Evolutionary conservation across 192 early-diverging fungal genomes (phyloP).

Genomic region (Coemansia sp.): DNA sequence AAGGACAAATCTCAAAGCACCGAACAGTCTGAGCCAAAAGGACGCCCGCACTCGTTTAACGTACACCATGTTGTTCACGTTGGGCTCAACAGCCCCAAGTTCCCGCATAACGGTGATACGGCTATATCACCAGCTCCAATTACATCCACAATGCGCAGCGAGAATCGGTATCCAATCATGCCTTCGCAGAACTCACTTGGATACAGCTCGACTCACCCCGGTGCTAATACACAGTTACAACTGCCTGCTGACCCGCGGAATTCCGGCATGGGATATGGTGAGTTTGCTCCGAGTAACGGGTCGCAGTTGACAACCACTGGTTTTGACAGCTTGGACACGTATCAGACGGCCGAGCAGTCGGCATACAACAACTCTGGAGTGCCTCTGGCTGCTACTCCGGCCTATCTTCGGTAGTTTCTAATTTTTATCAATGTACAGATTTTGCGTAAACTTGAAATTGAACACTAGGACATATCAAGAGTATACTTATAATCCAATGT

Average conservation of each 20-base stretch:
- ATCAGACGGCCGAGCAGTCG: conserved; percentile 44
- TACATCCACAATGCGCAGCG: conserved; percentile 25
- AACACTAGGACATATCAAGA: too few species aligned
- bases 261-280: conserved; percentile 30
- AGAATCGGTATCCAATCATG: conserved; percentile 43
- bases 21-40: conserved; percentile 9
- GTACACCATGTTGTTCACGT: conserved; percentile 44
- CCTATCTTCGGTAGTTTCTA: conserved; percentile 1
- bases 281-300: conserved; percentile 29
- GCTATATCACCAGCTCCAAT: conserved; percentile 13
- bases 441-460: too few species aligned
- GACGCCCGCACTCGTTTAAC: conserved; percentile 42
- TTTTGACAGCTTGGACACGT: conserved; percentile 41
- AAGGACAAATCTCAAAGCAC: not conserved
- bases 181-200: conserved; percentile 9
- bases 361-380: conserved; percentile 10
- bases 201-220: not conserved
- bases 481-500: too few species aligned
- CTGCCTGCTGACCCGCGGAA: not conserved
- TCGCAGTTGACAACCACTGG: conserved; percentile 17
- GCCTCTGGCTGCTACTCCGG: not conserved
- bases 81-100: conserved; percentile 28
- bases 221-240: not conserved
- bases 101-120: conserved; percentile 20
- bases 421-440: not conserved